A percentile compares a stretch with the other conserved stretches of the same genome.
Conservation (phyloP, 2,329 filamentous ascomycete species). For the Hymenoscyphus albidus region DNA sequence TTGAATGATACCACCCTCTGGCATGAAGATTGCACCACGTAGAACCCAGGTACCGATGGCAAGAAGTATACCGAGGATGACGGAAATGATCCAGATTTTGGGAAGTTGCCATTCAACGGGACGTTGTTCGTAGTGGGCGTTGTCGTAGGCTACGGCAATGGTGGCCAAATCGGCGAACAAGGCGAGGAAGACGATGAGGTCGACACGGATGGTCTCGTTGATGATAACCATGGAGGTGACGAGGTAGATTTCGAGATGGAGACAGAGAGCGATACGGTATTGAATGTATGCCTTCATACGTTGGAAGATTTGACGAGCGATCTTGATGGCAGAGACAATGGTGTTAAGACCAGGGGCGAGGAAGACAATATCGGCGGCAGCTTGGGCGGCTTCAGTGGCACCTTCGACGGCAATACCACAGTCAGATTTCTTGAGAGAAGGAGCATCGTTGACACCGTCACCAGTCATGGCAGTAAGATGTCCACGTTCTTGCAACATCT, state of each 20-base stretch:
- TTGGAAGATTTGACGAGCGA: conserved; percentile 92
- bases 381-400: conserved; percentile 84
- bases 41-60: conserved; percentile 70
- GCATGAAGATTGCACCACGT: conserved; percentile 65
- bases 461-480: conserved; percentile 95
- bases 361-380: conserved; percentile 91
- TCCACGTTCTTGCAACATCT: conserved; percentile 89
- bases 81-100: conserved; percentile 76
- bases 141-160: conserved; percentile 75
- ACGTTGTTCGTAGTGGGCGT: conserved; percentile 69
- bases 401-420: conserved; percentile 93
- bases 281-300: conserved; percentile 96
- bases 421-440: conserved; percentile 89
- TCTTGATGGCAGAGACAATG: conserved; percentile 90
- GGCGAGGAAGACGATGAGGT: conserved; percentile 75
- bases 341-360: conserved; percentile 85
- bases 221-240: conserved; percentile 76
- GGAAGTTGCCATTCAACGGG: conserved; percentile 78
- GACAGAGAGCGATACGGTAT: conserved; percentile 88
- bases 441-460: conserved; percentile 92
- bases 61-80: conserved; percentile 64
- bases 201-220: conserved; percentile 68
- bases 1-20: conserved; percentile 68
- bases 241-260: conserved; percentile 82
- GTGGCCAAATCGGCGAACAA: conserved; percentile 77